Base-by-base conservation (phyloP, 192 early-diverging fungal genomes). In the Backusella westeae region DNA sequence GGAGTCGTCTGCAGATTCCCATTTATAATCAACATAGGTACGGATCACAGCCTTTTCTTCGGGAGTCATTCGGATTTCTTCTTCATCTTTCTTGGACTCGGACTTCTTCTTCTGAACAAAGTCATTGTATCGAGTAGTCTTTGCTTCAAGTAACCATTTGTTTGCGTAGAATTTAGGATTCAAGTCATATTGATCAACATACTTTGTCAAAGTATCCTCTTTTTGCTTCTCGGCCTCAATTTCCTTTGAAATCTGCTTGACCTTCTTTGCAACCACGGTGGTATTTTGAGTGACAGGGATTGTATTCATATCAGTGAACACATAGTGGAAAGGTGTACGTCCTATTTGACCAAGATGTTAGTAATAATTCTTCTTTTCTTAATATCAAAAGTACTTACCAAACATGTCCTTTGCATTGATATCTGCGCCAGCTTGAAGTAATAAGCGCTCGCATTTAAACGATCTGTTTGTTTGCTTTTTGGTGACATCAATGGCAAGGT, bases 261-360 rank as follows among this genome's bases (percentile, higher is more conserved):
- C 75, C 71, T 53, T 85, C 36, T 81, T 56, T 1, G 73, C 23
- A 29, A 69, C 29, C 6, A 59, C 21, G 17, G 21, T 15, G 0
- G 72, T 70, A 34, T 74, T n/a, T 23, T 42, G 7, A 80, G 87
- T 88, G 4, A 72, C 63, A 1, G 88, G 88, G 39, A 89, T 82
- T 1, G 36, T 46, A 32, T 73, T 65, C 19, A 84, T 36, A 8
- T 75, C 77, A 14, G 81, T 69, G 71, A 88, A 89, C 12, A 83
- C 82, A 41, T 87, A 81, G 67, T 90, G 89, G 8, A 90, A 71
- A 15, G 87, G 81, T 15, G 86, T 84, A 21, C 87, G 78, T 0
- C 87, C 87, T 82, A 77, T 10, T 69, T 44, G 17, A 32, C 53
- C 21, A 15, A 6, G 9, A 39, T 44, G 9, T 41, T 12, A 67